Percentiles rank a stretch among this genome's conserved stretches.
phyloP scores from a whole-genome alignment of 2,329 filamentous ascomycete genomes.

The Xylaria arbuscula region DNA sequence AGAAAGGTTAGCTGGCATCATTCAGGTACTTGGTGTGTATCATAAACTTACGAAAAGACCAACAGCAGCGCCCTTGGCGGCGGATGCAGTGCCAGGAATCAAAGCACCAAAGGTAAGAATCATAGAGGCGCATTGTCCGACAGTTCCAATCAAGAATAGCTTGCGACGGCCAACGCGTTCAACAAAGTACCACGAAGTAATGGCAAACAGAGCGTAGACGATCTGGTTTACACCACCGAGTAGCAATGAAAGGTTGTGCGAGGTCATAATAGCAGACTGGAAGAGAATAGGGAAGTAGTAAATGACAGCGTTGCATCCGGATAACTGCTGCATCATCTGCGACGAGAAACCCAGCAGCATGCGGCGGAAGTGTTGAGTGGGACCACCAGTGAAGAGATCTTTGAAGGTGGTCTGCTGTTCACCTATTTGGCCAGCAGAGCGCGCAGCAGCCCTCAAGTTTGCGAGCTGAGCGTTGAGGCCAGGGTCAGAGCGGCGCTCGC shows the following conservation, averaged over 20 bases:
- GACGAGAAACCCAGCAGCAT: constrained; percentile 69
- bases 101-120: constrained; percentile 71
- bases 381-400: constrained; percentile 68
- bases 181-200: constrained; percentile 57
- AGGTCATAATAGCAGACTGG: constrained; percentile 54
- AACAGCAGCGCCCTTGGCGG: constrained; percentile 75
- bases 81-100: constrained; percentile 69
- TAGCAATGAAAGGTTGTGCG: constrained; percentile 60
- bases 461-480: constrained; percentile 60
- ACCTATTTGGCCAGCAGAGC: constrained; percentile 46
- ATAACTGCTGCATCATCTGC: constrained; percentile 72
- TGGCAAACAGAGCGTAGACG: constrained; percentile 51
- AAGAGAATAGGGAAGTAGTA: constrained; percentile 71
- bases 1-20: constrained; percentile 9
- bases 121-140: constrained; percentile 66
- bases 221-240: constrained; percentile 54
- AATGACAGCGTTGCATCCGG: constrained; percentile 68
- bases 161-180: constrained; percentile 60
- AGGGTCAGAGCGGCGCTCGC: constrained; percentile 59
- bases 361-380: constrained; percentile 72
- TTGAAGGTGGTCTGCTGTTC: constrained; percentile 48
- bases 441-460: constrained; percentile 52
- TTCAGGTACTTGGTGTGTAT: too few relatives aligned
- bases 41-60: constrained; percentile 63
- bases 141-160: constrained; percentile 58